Conservation (phyloP, 2,329 filamentous ascomycete genomes). For the Colletotrichum gloeosporioides region DNA sequence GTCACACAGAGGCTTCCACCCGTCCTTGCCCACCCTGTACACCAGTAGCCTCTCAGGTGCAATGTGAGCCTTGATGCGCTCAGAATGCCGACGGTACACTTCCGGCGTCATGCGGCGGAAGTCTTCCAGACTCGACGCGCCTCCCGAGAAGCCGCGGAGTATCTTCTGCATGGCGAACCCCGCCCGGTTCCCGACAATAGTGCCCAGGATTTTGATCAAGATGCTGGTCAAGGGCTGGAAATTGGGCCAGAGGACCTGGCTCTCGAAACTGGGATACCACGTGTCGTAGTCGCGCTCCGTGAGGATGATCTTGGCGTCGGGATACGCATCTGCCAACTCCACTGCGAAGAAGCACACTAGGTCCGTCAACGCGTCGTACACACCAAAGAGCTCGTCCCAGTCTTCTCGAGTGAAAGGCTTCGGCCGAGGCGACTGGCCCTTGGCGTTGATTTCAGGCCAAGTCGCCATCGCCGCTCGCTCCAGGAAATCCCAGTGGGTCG, state of each 20-base stretch:
- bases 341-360: constrained; percentile 29
- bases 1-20: constrained; percentile 48
- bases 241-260: constrained; percentile 30
- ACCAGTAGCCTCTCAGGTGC: constrained; percentile 11
- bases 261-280: constrained; percentile 36
- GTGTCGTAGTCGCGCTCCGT: constrained; percentile 33
- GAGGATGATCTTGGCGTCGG: constrained; percentile 38
- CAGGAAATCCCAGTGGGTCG: constrained; percentile 8
- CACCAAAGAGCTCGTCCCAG: constrained; percentile 37
- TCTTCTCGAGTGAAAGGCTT: constrained; percentile 25
- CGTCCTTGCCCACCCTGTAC: constrained; percentile 31
- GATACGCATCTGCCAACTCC: constrained; percentile 33
- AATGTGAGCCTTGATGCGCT: constrained; percentile 13
- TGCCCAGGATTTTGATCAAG: constrained; percentile 28
- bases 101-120: background rate
- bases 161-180: constrained; percentile 28
- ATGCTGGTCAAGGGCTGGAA: constrained; percentile 24
- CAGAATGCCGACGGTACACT: constrained; percentile 5
- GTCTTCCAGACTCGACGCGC: background rate
- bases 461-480: background rate
- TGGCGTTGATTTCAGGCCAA: constrained; percentile 2
- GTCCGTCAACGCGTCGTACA: constrained; percentile 35
- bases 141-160: constrained; percentile 31
- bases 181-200: constrained; percentile 35
- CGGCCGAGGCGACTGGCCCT: background rate